Evolutionary conservation across 2,329 filamentous ascomycete genomes (phyloP), one percentile per base, ranked within the genome.

Genomic region (Colletotrichum navitas): DNA sequence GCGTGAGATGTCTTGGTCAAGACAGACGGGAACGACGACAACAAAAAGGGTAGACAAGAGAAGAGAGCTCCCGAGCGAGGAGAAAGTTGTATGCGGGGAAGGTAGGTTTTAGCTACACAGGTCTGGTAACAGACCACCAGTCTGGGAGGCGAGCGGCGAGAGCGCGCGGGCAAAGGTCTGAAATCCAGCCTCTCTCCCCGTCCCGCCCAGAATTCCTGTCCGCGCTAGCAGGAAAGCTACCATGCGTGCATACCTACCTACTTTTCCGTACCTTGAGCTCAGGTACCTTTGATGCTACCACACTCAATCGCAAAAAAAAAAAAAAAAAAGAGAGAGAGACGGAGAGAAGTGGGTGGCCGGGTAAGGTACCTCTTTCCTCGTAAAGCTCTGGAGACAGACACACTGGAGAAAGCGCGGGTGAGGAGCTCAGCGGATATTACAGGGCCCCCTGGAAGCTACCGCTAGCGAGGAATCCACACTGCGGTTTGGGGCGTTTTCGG

Each of bases 91-190:
- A 66, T 70, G 70, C 66, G 70, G 70, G 70, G 70, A 71, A 71
- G 66, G 39, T 62, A 72, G 70, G 70, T 72, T 72, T 72, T 72
- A 72, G 70, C 61, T 72, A 65, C 55, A 60, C 24, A 54, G 36
- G 26, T 63, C 32, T 7, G 5, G 34, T 29, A 29, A 36, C 34
- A 36, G 34, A 11, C 11, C 32, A 34, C 32, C 29, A 29, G 34
- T 60, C 55, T 61, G 70, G 60, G 45, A 56, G 39, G 68, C 51
- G 51, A 47, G 52, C 29, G 34, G 34, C 41, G 52, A 51, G 59
- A 49, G 45, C 45, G 66, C 62, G 62, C 61, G 43, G 61, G 62
- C 62, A 69, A 66, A 52, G 47, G 59, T 58, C 68, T 63, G 58
- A 55, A 66, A 72, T 70, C 47, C 56, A 65, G 60, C 18, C 24